Evolutionary conservation across 2,329 filamentous ascomycete species (phyloP), one percentile per base, ranked within the genome.

Genomic region (Fusarium heterosporum): DNA sequence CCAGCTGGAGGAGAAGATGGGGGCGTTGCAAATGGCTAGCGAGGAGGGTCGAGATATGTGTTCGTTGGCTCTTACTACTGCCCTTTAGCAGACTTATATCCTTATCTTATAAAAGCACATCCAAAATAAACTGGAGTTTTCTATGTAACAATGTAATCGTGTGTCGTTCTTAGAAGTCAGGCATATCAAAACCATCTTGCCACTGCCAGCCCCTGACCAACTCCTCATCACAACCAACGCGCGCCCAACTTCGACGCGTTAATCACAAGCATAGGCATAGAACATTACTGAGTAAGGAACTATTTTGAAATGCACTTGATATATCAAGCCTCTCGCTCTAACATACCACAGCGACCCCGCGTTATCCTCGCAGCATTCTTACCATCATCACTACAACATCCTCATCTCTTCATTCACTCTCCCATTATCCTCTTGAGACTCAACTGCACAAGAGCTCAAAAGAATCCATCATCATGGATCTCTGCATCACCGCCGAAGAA

Each of bases 401-500:
- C 28, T 28, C 28, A 52, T 19, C 25, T 25, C 17, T 40, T 26
- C 19, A 49, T 28, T 26, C 39, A 39, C 32, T 29, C 39, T 22
- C 36, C 55, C 52, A 42, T 49, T 46, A 11, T 19, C n/a, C 19
- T 26, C 28, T 61, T 46, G 39, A 53, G 29, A 8, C 6, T 56
- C 36, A 10, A 17, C 28, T 36, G 39, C 28, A 14, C 41, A 14
- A 14, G 8, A 28, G 7, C 38, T 26, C 29, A 17, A 13, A 36
- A 29, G 32, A 16, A 30, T 11, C 19, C 40, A 11, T 8, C 25
- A 38, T 6, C 29, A 73, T 73, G 71, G 71, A 73, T 39, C 62
- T 73, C 26, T 72, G 70, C 52, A 73, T 73, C 54, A 73, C 71
- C 9, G 71, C 71, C 8, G 41, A 72, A 25, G 70, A 73, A 17